Conservation (phyloP, 2,329 filamentous ascomycete genomes). For the Calycina marina region DNA sequence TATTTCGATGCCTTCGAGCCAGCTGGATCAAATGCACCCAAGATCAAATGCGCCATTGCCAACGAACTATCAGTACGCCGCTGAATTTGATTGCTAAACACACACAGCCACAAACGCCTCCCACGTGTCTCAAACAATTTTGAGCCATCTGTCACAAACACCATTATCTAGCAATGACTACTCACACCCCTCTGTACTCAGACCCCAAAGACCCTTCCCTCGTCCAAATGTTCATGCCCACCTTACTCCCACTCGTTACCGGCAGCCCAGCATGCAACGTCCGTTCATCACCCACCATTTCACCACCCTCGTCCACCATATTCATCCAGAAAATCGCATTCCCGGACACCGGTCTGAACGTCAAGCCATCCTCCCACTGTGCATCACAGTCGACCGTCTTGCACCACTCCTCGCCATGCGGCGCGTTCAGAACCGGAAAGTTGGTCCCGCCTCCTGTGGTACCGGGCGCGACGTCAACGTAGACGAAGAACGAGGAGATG, state of each 20-base stretch:
- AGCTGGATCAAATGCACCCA: too few species aligned
- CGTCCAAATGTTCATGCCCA: constrained; percentile 44
- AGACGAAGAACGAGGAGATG: constrained; percentile 44
- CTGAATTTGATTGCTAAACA: too few species aligned
- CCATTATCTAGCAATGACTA: too few species aligned
- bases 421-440: constrained; percentile 33
- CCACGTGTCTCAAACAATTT: too few species aligned
- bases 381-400: constrained; percentile 37
- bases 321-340: constrained; percentile 49
- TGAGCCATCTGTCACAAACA: too few species aligned
- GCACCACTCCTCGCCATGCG: constrained; percentile 31
- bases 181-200: constrained; percentile 8
- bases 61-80: too few species aligned
- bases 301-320: constrained; percentile 33
- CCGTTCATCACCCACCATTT: constrained; percentile 31
- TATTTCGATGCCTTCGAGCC: too few species aligned
- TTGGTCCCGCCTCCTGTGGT: constrained; percentile 40
- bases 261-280: constrained; percentile 45
- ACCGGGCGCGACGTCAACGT: constrained; percentile 30
- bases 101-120: too few species aligned
- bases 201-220: constrained; percentile 10
- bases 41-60: too few species aligned
- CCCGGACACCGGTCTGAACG: constrained; percentile 38
- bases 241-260: constrained; percentile 38
- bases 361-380: constrained; percentile 28